Base-by-base conservation (phyloP, 2,329 filamentous ascomycete genomes). In the Sphaerostilbella broomeana region DNA sequence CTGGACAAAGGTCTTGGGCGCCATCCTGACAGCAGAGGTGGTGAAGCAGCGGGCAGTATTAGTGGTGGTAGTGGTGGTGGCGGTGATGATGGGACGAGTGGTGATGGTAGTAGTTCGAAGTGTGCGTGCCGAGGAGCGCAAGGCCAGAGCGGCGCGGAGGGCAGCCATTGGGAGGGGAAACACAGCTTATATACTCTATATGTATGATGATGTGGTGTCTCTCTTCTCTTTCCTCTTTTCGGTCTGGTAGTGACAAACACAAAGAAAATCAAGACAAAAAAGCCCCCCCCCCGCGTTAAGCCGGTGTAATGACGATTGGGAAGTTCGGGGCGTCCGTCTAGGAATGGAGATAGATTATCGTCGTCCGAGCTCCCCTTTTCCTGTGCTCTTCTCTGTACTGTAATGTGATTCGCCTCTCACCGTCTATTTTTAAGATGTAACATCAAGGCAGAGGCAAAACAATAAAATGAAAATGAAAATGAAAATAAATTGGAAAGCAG, bases 1-100 rank as follows among this genome's bases (percentile, higher is more conserved):
- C 26, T 60, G 51, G 46, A 67, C 60, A 49, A 72, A 69, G 16
- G 60, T 51, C 49, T 58, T 62, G 22, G 61, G 57, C 44, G 57
- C 55, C 44, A 56, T 48, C 33, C 52, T 50, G 42, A 52, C 36
- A 33, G 43, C 32, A 43, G 49, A 46, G 26, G 47, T 47, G 38
- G 49, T 31, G 44, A 59, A 52, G 43, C 48, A 35, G 40, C 54
- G 55, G 32, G 38, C 43, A 22, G 47, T 38, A 33, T 40, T 44
- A 25, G 46, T 5, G 35, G 47, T 40, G 35, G 44, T 37, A 39
- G 44, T 26, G 12, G 38, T 46, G 36, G 30, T 36, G 21, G 25
- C 22, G n/a, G 47, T 38, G 34, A 41, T 44, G 27, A 47, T 5
- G 35, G 47, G 41, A 34, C 43, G 37, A 39, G 44, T 26, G 12